Evolutionary conservation across 495 filamentous ascomycete genomes (phyloP), one percentile per base, ranked within the genome.

Genomic region (Elaphomyces granulatus): DNA sequence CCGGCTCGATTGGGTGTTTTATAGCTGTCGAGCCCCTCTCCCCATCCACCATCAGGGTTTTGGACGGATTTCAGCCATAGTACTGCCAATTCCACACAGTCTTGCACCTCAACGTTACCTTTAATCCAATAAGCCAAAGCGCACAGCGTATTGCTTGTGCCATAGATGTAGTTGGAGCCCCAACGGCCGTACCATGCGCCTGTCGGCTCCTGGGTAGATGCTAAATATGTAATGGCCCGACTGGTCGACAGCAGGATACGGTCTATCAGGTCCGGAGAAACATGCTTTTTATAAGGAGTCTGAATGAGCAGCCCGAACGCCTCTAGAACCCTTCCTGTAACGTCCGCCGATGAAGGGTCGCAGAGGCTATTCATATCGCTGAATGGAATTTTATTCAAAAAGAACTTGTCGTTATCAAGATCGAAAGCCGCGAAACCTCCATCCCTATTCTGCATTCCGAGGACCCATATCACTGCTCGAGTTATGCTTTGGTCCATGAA

Each of bases 361-460:
- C 55, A 58, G 10, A 70, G 41, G 26, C 41, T 49, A 12, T 59
- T 55, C 63, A 66, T 67, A 35, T 70, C 64, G 33, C 45, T 56
- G 49, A 70, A 67, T 1, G 61, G 55, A 16, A 60, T 60, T 30
- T 56, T 55, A 35, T 67, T 58, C 3, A 67, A 41, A 23, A 50
- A 68, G 4, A 56, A 26, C 15, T 53, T 48, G 42, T 66, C 47
- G 36, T 66, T 64, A 3, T 59, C 46, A 2, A 37, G 19, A 34
- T 69, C 66, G 20, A 67, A 67, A 0, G 63, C 57, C 15, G 46
- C 62, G 61, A 62, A 69, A 0, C 64, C 64, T 10, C 61, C 63
- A 32, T 69, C 64, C 0, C 12, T 12, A 33, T 67, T 67, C 43
- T 69, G 66, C 64, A 69, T 66, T 3, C 60, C 61, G 2, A 61